Evolutionary conservation across 768 basidiomycete species (phyloP), one percentile per base, ranked within the genome.

Genomic region (Hygrocybe coccinea): DNA sequence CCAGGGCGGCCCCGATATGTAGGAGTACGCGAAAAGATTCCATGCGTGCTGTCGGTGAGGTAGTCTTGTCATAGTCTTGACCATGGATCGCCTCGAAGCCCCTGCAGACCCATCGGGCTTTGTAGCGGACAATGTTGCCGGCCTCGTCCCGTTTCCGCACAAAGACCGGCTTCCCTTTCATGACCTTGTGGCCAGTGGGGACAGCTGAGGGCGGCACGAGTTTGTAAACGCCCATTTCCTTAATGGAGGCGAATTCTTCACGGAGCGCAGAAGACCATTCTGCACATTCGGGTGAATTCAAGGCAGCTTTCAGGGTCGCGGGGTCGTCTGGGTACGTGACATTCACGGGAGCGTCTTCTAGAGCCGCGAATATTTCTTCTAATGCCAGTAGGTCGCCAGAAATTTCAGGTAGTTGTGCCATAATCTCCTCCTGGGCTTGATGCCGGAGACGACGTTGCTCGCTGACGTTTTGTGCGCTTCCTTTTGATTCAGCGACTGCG

Each of bases 91-190:
- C 29, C 29, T 29, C 29, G 8, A 77, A 77, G 0, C 80, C 78
- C 52, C 73, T 69, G 22, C 75, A 71, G 1, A 81, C 74, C 21
- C 73, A 67, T 5, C 72, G 53, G 1, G 72, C 76, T 54, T 76
- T 76, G 59, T 71, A 66, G 0, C 64, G 53, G 2, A 41, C 38
- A n/a, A 70, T 55, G 0, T 47, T 58, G 21, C 73, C 71, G 8
- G 52, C n/a, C n/a, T 48, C 54, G 54, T 75, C 64, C 15, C 57
- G 53, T 56, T 77, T 76, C 3, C 59, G 29, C 12, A 56, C 58
- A 55, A 68, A 72, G 15, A 70, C 62, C 54, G 59, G 61, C 51
- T 68, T 68, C 15, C 61, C 65, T 1, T 67, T 62, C 9, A 79
- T 61, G 15, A 72, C 39, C 15, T 71, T 74, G 4, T 50, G 47